Conservation (phyloP, 352 stramenopile species). For the Vaucheria bursata region DNA sequence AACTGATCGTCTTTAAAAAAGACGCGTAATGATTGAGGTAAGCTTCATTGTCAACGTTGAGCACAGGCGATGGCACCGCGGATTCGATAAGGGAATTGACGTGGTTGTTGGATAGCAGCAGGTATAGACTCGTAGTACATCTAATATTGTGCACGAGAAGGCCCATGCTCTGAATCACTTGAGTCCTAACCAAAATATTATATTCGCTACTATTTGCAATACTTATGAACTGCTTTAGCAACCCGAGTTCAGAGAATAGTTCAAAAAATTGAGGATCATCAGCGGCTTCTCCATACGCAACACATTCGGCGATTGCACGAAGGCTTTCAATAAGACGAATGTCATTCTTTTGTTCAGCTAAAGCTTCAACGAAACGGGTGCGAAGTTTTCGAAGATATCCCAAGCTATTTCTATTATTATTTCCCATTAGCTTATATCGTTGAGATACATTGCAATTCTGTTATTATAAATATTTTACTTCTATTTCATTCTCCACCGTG, state of each 20-base stretch:
- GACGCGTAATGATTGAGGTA: slow-evolving; percentile 41
- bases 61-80: slow-evolving; percentile 5
- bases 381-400: too few relatives aligned
- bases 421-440: neutral
- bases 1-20: slow-evolving; percentile 37
- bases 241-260: slow-evolving; percentile 31
- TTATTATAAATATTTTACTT: too few relatives aligned
- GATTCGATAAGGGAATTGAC: slow-evolving; percentile 42
- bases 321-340: slow-evolving; percentile 6
- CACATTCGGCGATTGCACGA: slow-evolving; percentile 12
- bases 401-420: neutral
- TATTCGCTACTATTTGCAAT: slow-evolving; percentile 15
- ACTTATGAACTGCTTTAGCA: slow-evolving; percentile 22
- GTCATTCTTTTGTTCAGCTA: too few relatives aligned
- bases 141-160: slow-evolving; percentile 38
- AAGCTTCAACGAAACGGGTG: too few relatives aligned
- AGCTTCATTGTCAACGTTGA: slow-evolving; percentile 33
- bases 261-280: slow-evolving; percentile 36
- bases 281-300: slow-evolving; percentile 28
- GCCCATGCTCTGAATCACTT: slow-evolving; percentile 32
- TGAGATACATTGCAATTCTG: too few relatives aligned
- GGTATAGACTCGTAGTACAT: slow-evolving; percentile 20
- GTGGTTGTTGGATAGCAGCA: slow-evolving; percentile 42
- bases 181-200: slow-evolving; percentile 19
- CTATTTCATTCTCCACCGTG: too few relatives aligned